Evolutionary conservation across 371 early-diverging fungal species (phyloP).

Genomic region (Mortierella sp.): DNA sequence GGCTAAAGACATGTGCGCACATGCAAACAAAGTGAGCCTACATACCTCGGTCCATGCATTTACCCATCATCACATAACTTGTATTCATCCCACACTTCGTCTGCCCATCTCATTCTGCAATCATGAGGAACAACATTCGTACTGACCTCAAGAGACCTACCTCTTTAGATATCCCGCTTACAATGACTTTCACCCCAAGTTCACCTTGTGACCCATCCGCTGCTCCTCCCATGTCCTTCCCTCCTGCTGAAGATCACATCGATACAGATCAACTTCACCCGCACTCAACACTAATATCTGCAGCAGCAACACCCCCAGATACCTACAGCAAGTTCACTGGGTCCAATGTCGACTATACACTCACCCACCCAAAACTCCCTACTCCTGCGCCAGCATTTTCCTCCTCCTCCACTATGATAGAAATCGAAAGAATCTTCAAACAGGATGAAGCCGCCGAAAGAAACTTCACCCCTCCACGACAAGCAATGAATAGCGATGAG

Average conservation of each 20-base stretch:
- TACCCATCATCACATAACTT: background rate
- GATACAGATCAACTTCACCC: slow-evolving; percentile 39
- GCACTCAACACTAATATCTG: slow-evolving; percentile 21
- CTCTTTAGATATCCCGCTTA: slow-evolving; percentile 44
- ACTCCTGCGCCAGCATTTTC: slow-evolving; percentile 8
- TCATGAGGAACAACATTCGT: slow-evolving; percentile 17
- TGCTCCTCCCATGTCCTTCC: slow-evolving; percentile 22
- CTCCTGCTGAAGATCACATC: slow-evolving; percentile 37
- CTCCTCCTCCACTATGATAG: slow-evolving; percentile 40
- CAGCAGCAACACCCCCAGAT: background rate
- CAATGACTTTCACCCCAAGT: slow-evolving; percentile 51
- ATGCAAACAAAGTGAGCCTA: background rate
- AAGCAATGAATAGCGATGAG: slow-evolving; percentile 54
- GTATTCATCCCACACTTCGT: background rate
- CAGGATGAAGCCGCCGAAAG: slow-evolving; percentile 36
- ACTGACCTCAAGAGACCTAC: slow-evolving; percentile 24
- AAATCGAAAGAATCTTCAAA: slow-evolving; percentile 54
- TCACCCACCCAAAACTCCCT: background rate
- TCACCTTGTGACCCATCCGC: slow-evolving; percentile 50
- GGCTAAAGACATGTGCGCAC: background rate
- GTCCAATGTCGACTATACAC: background rate
- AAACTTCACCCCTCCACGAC: slow-evolving; percentile 50
- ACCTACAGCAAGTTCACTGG: slow-evolving; percentile 5
- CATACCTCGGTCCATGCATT: background rate
- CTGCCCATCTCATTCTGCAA: background rate